A percentile compares a stretch with the other conserved stretches of the same genome.
Conservation (phyloP, 495 filamentous ascomycete species). For the Aspergillus asperescens region DNA sequence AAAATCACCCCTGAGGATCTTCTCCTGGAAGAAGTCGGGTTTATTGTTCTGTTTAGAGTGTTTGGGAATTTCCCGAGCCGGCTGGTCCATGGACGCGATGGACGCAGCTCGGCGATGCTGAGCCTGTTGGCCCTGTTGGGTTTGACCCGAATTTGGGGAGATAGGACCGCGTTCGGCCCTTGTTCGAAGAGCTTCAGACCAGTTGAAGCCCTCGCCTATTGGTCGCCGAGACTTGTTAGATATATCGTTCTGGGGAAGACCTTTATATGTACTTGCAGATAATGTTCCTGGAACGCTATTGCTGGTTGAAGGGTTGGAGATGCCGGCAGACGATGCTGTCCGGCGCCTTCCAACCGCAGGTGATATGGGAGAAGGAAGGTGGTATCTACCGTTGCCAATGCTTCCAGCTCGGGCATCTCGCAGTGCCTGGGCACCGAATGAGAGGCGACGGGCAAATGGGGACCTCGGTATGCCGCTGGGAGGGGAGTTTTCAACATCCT, state of each 20-base stretch:
- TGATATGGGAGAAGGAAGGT: slow-evolving; percentile 27
- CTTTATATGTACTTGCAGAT: slow-evolving; percentile 38
- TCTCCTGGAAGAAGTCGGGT: slow-evolving; percentile 90
- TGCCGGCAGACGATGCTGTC: slow-evolving; percentile 21
- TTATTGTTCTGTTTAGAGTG: slow-evolving; percentile 64
- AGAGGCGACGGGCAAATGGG: slow-evolving; percentile 80
- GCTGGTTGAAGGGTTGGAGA: slow-evolving; percentile 11
- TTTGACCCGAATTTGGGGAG: slow-evolving; percentile 37
- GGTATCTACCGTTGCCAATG: slow-evolving; percentile 42
- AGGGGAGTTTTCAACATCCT: slow-evolving; percentile 61
- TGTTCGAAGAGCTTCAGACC: slow-evolving; percentile 87
- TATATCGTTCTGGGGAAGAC: slow-evolving; percentile 36
- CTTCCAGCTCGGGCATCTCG: slow-evolving; percentile 57
- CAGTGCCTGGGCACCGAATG: slow-evolving; percentile 84
- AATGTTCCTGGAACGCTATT: slow-evolving; percentile 24
- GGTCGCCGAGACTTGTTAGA: slow-evolving; percentile 48
- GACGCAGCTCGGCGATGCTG: slow-evolving; percentile 53
- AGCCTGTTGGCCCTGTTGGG: slow-evolving; percentile 25
- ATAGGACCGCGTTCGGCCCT: slow-evolving; percentile 75
- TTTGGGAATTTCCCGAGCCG: slow-evolving; percentile 62
- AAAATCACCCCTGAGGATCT: slow-evolving; percentile 95
- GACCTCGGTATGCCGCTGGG: slow-evolving; percentile 53
- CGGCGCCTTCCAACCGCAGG: slow-evolving; percentile 23
- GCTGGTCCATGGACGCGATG: slow-evolving; percentile 62
- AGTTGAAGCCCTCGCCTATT: slow-evolving; percentile 88